These are phyloP conservation scores for Xanthoparmelia taractica DNA, from an alignment of 495 filamentous ascomycete species.

Conservation along the genomic window DNA sequence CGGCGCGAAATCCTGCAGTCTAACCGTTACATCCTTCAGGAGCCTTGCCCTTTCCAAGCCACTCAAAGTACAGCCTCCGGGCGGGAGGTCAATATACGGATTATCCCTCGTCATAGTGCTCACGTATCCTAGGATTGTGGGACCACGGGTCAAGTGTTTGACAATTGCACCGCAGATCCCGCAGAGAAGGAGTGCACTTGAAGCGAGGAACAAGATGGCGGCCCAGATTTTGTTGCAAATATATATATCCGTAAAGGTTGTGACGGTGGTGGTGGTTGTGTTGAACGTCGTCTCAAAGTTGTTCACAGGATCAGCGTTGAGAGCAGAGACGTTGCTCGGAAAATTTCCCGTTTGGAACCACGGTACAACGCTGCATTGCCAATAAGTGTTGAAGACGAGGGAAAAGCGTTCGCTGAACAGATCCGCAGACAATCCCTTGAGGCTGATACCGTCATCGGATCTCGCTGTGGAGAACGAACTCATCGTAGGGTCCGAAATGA, in stretches of 20 bases:
- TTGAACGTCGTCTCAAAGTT: neutral
- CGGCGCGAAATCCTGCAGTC: neutral
- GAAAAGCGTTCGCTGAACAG: slow-evolving; percentile 7
- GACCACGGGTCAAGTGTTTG: neutral
- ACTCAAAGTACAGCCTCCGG: slow-evolving; percentile 5
- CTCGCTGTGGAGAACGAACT: neutral
- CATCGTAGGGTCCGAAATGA: neutral
- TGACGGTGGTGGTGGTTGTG: neutral
- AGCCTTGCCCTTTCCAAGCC: slow-evolving; percentile 10
- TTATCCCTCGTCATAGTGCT: slow-evolving; percentile 7
- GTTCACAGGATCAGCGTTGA: neutral
- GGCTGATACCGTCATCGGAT: neutral
- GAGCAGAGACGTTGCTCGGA: neutral
- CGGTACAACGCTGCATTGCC: slow-evolving; percentile 1
- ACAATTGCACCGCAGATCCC: neutral
- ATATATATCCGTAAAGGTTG: neutral
- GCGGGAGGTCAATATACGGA: slow-evolving; percentile 1
- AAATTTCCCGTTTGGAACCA: neutral
- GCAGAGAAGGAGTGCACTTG: neutral
- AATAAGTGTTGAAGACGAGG: slow-evolving; percentile 5
- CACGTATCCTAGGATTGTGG: neutral
- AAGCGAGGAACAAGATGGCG: neutral
- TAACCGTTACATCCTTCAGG: neutral
- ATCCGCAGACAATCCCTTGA: neutral
- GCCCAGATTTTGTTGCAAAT: neutral